phyloP scores from a whole-genome alignment of 2,329 filamentous ascomycete genomes.

The Bipolaris sorokiniana region DNA sequence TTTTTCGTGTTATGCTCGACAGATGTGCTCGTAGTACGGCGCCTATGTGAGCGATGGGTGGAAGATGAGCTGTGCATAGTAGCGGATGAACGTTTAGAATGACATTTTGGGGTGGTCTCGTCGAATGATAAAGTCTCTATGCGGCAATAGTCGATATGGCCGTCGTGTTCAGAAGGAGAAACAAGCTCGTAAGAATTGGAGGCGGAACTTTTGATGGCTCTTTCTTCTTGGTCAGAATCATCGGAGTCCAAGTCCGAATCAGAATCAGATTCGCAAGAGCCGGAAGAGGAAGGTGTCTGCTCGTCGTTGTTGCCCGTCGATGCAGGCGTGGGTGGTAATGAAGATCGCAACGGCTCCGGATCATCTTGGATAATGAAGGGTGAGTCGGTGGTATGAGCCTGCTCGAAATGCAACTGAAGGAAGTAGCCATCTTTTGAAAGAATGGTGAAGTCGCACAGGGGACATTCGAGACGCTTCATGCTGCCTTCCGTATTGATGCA shows the following conservation, averaged over 20 bases:
- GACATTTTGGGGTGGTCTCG: slow-evolving; percentile 43
- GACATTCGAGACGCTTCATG: slow-evolving; percentile 40
- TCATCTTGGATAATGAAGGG: slow-evolving; percentile 47
- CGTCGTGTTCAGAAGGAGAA: slow-evolving; percentile 51
- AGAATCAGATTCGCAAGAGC: slow-evolving; percentile 10
- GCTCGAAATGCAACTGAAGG: slow-evolving; percentile 51
- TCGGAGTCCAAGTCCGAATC: not conserved
- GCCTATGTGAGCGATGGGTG: slow-evolving; percentile 16
- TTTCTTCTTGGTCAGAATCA: slow-evolving; percentile 39
- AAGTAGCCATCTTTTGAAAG: slow-evolving; percentile 39
- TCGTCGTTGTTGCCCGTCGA: slow-evolving; percentile 23
- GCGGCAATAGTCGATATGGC: slow-evolving; percentile 55
- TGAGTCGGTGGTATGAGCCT: slow-evolving; percentile 47
- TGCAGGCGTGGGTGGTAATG: slow-evolving; percentile 28
- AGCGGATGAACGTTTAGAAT: slow-evolving; percentile 39
- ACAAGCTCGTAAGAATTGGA: slow-evolving; percentile 53
- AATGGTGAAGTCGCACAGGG: slow-evolving; percentile 44
- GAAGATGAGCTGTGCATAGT: slow-evolving; percentile 37
- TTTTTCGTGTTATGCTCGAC: slow-evolving; percentile 30
- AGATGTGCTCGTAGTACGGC: slow-evolving; percentile 31
- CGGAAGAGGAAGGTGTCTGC: slow-evolving; percentile 38
- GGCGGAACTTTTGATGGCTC: slow-evolving; percentile 50
- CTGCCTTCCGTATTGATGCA: slow-evolving; percentile 23
- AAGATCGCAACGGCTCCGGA: slow-evolving; percentile 34
- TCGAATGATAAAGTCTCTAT: slow-evolving; percentile 49